Evolutionary conservation across 192 early-diverging fungal species (phyloP).

Genomic region (Mortierella hygrophila): DNA sequence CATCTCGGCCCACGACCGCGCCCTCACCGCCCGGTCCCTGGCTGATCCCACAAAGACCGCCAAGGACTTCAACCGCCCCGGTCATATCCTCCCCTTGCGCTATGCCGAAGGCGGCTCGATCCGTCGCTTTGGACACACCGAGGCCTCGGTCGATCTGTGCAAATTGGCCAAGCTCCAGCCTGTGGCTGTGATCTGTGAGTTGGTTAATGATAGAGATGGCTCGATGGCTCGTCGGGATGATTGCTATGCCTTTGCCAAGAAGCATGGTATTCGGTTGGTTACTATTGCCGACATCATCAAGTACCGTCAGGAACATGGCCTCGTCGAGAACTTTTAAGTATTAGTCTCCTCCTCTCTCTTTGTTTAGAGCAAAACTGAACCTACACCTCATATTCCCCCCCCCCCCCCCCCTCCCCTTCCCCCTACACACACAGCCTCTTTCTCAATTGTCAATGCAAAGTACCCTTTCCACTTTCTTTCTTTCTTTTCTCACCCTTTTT

Average conservation of each 20-base stretch:
- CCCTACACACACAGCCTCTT: neutral
- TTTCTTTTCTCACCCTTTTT: neutral
- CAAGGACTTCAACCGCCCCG: constrained; percentile 86
- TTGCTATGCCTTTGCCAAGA: constrained; percentile 85
- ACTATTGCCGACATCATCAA: constrained; percentile 89
- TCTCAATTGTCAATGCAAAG: neutral
- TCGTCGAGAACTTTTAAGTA: constrained; percentile 34
- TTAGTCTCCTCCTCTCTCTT: neutral
- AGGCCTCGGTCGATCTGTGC: constrained; percentile 91
- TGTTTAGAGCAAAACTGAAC: neutral
- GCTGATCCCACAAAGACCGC: constrained; percentile 79
- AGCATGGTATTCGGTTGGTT: constrained; percentile 87
- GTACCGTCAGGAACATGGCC: constrained; percentile 72
- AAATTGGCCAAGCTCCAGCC: constrained; percentile 83
- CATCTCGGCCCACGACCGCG: constrained; percentile 93
- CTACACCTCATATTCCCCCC: neutral
- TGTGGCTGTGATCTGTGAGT: constrained; percentile 93
- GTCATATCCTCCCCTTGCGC: constrained; percentile 96
- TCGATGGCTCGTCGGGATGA: constrained; percentile 96
- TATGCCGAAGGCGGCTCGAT: constrained; percentile 85
- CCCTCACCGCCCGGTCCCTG: constrained; percentile 81
- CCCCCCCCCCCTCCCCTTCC: neutral
- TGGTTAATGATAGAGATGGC: constrained; percentile 92
- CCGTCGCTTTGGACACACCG: constrained; percentile 94
- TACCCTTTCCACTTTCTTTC: neutral